Evolutionary conservation across 257 asterid species (phyloP), one percentile per base, ranked within the genome.

Genomic region (Solanum medicagineum): DNA sequence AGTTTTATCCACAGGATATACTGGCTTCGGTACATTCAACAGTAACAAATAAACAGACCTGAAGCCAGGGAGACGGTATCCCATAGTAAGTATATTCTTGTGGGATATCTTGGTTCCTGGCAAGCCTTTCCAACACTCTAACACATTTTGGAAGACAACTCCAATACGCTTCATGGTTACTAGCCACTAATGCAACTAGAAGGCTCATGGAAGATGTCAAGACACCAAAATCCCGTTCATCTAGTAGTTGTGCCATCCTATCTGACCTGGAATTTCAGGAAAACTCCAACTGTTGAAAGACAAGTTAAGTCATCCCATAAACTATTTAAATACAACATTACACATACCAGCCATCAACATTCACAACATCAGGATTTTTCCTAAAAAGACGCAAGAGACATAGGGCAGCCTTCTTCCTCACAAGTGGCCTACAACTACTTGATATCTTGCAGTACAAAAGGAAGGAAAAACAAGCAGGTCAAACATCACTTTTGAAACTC

Each of bases 21-120:
- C 47, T 77, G 29, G 65, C 47, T 77, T 77, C 47, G 1, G 45
- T 26, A 79, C 15, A 79, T 53, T 79, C 83, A 79, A 79, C 83
- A 79, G 83, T 79, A 79, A 53, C 8, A 70, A 81, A 45, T 45
- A 84, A 84, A 85, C 90, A 89, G 63, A 96, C 99, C 98, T 97
- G 99, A 90, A 97, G 98, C 99, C 99, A 97, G 62, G 99, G 99
- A 84, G 99, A 97, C 59, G 99, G 99, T 86, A 97, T 95, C 83
- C 99, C 99, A 92, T 97, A 95, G 80, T 95, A 97, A 85, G 98
- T 97, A 92, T 97, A 97, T 88, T 97, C 99, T 91, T 95, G 99
- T 75, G 99, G 99, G 88, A 97, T 86, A 85, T 97, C 99, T 88
- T 97, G 99, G 88, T 91, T 95, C 89, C 98, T 93, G 14, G 97